Conservation (phyloP, 2,329 filamentous ascomycete genomes). For the Tolypocladium tundrense region DNA sequence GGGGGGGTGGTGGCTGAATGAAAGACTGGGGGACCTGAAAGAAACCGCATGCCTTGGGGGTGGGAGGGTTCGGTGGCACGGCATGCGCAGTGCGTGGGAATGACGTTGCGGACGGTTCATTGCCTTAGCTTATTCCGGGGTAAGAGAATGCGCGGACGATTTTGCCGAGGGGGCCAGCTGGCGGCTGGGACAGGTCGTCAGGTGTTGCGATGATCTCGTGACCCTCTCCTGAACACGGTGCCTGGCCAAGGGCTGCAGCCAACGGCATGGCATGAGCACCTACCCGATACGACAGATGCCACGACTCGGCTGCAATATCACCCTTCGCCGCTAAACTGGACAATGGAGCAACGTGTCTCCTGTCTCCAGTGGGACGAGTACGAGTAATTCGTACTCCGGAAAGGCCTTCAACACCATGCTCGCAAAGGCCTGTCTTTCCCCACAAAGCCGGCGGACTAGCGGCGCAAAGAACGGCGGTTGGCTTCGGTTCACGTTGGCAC, state of each 20-base stretch:
- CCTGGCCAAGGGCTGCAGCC: not conserved
- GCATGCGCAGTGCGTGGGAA: not conserved
- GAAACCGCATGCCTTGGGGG: not conserved
- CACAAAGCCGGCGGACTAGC: not conserved
- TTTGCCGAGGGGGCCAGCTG: not conserved
- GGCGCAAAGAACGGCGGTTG: conserved; percentile 3
- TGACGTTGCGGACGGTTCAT: not conserved
- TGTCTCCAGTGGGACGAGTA: not conserved
- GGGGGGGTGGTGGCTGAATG: not conserved
- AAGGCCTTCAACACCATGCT: too few species aligned
- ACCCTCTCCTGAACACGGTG: not conserved
- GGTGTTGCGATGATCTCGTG: not conserved
- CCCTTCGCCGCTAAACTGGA: not conserved
- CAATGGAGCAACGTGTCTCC: not conserved
- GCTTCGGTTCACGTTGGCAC: conserved; percentile 5
- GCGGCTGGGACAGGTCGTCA: not conserved
- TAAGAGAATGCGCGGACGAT: not conserved
- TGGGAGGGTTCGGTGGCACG: not conserved
- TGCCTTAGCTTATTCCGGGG: not conserved
- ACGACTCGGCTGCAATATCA: not conserved
- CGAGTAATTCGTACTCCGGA: not conserved
- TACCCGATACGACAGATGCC: not conserved
- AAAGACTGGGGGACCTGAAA: not conserved
- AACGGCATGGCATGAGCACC: not conserved
- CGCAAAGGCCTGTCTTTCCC: not conserved